Evolutionary conservation across 345 rosid species (phyloP).

Genomic region (Brassica cretica): DNA sequence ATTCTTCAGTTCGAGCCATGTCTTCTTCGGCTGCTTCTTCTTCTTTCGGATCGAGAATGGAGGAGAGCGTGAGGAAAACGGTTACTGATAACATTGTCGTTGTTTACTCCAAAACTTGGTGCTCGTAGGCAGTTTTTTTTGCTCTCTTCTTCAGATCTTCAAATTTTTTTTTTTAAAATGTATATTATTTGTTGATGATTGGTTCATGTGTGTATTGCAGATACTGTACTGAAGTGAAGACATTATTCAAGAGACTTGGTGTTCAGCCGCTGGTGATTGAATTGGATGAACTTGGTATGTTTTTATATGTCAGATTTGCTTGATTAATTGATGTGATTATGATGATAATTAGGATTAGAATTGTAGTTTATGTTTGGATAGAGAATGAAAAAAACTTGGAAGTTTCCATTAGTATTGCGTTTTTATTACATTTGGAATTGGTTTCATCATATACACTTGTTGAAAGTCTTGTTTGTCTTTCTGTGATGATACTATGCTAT

Average conservation of each 20-base stretch:
- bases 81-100: constrained; percentile 74
- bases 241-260: constrained; percentile 70
- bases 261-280: constrained; percentile 80
- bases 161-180: not conserved
- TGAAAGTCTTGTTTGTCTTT: constrained; percentile 2
- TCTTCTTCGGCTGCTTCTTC: constrained; percentile 45
- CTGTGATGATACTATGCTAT: not conserved
- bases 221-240: constrained; percentile 89
- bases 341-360: not conserved
- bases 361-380: constrained; percentile 1
- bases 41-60: constrained; percentile 80
- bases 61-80: constrained; percentile 68
- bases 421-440: not conserved
- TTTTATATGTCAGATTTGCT: not conserved
- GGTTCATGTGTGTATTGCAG: constrained; percentile 39
- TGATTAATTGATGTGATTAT: constrained; percentile 2
- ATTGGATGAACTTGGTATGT: constrained; percentile 86
- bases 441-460: not conserved
- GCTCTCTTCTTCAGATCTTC: not conserved
- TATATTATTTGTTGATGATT: not conserved
- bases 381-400: not conserved
- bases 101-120: constrained; percentile 93
- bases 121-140: constrained; percentile 67
- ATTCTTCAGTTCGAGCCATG: constrained; percentile 53
- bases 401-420: not conserved